Base-by-base conservation (phyloP, 2,329 filamentous ascomycete genomes). In the Arachnomyces sp. region DNA sequence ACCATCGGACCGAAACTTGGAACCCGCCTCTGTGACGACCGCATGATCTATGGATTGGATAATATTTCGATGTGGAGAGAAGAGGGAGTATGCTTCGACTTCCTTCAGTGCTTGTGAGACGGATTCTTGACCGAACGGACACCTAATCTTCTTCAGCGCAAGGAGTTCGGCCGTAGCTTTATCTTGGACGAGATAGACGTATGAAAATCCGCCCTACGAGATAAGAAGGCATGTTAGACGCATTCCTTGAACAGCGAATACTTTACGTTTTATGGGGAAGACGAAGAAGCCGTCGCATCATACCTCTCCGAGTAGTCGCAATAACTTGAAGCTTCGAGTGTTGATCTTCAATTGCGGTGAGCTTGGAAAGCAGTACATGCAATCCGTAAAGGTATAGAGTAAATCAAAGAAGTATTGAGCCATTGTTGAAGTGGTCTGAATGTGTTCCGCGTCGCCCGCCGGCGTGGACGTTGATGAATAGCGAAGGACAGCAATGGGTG, bases 161-260 rank as follows among this genome's bases (percentile, higher is more conserved):
- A 94, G 90, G 34, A 94, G 77, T 54, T 90, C 80, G 44, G 85
- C 84, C 38, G 79, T 83, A 40, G 78, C 72, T 35, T 84, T 90
- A 63, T 95, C 89, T 72, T 96, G 85, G 44, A 98, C 92, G 44
- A 98, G 84, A 68, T 98, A 98, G 53, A 98, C 92, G 66, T 96
- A 98, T 49, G 88, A 94, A 72, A 98, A 98, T 57, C 92, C 92
- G 60, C 92, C 92, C 83, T 90, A 48, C n/a, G 42, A 31, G 12
- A 25, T 16, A 37, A 28, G 31, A 43, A 53, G 29, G 50, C n/a
- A 13, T 25, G 17, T 25, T 34, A 51, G 36, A 40, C 31, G 36
- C 16, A 34, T 28, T 28, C 12, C 31, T 44, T 28, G 36, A 29
- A 40, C 14, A 7, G 3, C 6, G 8, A 13, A 8, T 11, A 11